A percentile compares a stretch with the other conserved stretches of the same genome.
phyloP scores from a whole-genome alignment of 1,284 basidiomycete species.

The Cystobasidiaceae sp. region DNA sequence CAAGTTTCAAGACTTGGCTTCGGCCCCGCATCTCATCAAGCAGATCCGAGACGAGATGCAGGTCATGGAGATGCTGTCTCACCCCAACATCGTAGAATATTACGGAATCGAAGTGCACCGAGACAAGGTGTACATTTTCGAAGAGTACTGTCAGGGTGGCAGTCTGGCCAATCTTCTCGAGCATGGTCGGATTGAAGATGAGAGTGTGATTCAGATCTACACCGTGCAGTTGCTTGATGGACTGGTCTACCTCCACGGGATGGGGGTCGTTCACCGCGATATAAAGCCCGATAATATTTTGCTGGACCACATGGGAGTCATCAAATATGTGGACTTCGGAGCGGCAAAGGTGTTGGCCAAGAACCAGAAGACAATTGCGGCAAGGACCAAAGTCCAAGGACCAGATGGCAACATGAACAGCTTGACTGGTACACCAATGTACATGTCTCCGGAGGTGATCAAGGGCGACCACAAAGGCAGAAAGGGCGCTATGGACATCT shows the following conservation, averaged over 20 bases:
- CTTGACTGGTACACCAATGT: conserved; percentile 97
- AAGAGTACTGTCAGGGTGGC: conserved; percentile 97
- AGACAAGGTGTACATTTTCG: conserved; percentile 98
- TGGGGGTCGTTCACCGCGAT: conserved; percentile 90
- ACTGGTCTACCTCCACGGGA: conserved; percentile 84
- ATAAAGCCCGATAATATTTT: conserved; percentile 99
- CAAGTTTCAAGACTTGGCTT: conserved; percentile 83
- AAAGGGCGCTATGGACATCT: conserved; percentile 97
- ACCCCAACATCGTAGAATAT: conserved; percentile 98
- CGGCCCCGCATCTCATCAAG: conserved; percentile 59
- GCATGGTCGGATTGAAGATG: conserved; percentile 93
- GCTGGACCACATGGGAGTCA: conserved; percentile 80
- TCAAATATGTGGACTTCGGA: conserved; percentile 98
- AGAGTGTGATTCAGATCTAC: conserved; percentile 91
- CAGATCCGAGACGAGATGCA: conserved; percentile 96
- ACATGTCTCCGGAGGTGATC: conserved; percentile 99
- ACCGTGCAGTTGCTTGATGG: conserved; percentile 97
- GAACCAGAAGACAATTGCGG: conserved; percentile 75
- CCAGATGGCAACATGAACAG: conserved; percentile 60
- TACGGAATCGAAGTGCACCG: conserved; percentile 99
- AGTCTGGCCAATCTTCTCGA: conserved; percentile 85
- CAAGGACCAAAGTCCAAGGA: conserved; percentile 55
- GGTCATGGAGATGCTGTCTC: conserved; percentile 98
- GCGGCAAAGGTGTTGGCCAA: conserved; percentile 96
- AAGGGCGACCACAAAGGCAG: conserved; percentile 64